Conservation (phyloP, 306 rosid species). For the Trifolium pratense region DNA sequence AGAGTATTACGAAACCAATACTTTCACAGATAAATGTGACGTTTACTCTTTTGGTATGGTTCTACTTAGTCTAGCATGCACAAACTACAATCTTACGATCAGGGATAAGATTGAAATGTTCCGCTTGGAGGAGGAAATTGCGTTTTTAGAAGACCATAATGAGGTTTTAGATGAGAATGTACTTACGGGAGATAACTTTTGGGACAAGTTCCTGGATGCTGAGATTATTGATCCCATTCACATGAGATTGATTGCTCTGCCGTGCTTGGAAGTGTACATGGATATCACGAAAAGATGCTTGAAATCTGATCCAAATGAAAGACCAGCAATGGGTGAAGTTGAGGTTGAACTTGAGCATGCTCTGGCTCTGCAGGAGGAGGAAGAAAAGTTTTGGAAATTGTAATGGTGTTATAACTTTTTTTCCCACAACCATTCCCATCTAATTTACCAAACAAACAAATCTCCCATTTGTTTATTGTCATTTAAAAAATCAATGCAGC, state of each 20-base stretch:
- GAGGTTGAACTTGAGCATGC: neutral
- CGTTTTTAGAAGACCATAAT: no score
- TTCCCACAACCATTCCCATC: no score
- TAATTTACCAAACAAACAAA: no score
- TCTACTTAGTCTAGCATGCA: conserved; percentile 41
- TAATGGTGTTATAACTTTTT: neutral
- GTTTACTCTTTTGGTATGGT: conserved; percentile 57
- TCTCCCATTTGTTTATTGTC: no score
- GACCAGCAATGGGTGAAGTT: neutral
- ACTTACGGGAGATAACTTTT: neutral
- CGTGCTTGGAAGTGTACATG: conserved; percentile 11
- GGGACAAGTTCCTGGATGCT: neutral
- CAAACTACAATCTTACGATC: neutral
- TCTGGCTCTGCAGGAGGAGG: neutral
- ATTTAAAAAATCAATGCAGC: no score
- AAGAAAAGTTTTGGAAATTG: neutral
- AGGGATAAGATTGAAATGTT: no score
- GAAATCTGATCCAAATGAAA: neutral
- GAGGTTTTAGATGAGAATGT: no score
- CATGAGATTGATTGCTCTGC: conserved; percentile 31
- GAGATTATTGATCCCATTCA: conserved; percentile 36
- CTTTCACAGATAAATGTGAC: conserved; percentile 29
- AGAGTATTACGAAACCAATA: neutral
- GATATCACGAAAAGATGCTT: conserved; percentile 36
- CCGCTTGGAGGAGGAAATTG: no score